These are phyloP conservation scores for Fusarium mangiferae DNA, from an alignment of 2,329 filamentous ascomycete species.

Conservation along the genomic window DNA sequence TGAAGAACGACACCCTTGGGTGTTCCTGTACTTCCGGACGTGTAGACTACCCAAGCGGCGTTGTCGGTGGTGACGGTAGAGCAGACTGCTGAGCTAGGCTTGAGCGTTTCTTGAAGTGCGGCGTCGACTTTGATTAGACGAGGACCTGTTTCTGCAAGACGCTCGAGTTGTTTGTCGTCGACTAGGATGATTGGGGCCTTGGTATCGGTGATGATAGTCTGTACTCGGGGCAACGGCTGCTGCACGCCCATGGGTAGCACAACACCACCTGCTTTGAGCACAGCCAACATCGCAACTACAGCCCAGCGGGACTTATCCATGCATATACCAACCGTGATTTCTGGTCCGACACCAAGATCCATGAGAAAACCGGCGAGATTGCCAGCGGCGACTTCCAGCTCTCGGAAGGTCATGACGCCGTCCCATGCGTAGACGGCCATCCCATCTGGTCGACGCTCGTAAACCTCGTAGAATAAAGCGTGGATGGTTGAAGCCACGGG, in stretches of 20 bases:
- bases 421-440: not conserved
- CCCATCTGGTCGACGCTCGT: not conserved
- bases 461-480: not conserved
- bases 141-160: not conserved
- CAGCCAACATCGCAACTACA: not conserved
- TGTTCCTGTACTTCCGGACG: not conserved
- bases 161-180: not conserved
- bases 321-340: not conserved
- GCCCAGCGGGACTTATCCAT: not conserved
- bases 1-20: not conserved
- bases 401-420: not conserved
- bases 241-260: not conserved
- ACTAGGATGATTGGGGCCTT: not conserved
- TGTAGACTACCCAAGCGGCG: constrained; percentile 1
- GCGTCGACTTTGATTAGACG: not conserved
- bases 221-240: not conserved
- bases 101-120: not conserved
- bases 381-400: not conserved
- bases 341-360: not conserved
- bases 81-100: not conserved
- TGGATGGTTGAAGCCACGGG: not conserved
- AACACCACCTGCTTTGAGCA: not conserved
- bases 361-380: not conserved
- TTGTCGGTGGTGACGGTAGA: not conserved
- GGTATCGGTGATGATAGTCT: not conserved